Percentiles rank a stretch among this genome's conserved stretches.
Evolutionary conservation across 495 filamentous ascomycete genomes (phyloP).

Genomic region (Penicillium crystallinum): DNA sequence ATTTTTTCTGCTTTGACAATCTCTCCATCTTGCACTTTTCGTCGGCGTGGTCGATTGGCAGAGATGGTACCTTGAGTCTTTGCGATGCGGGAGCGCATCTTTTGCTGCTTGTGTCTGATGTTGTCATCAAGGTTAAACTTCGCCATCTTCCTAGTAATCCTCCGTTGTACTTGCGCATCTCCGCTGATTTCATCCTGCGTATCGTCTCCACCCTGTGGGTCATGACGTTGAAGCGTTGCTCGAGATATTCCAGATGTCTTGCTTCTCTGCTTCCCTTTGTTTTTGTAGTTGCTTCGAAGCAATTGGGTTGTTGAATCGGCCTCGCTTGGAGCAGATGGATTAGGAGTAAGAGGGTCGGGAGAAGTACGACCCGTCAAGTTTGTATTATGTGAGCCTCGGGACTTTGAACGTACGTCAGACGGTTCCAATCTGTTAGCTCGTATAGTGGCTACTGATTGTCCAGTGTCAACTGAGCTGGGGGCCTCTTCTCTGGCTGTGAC

Average conservation of each 20-base stretch:
- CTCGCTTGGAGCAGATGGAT: slow-evolving; percentile 28
- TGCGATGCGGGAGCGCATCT: slow-evolving; percentile 29
- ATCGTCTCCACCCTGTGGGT: slow-evolving; percentile 30
- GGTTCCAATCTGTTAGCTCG: background rate
- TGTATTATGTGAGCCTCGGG: slow-evolving; percentile 13
- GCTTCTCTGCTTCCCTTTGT: slow-evolving; percentile 25
- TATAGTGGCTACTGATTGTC: slow-evolving; percentile 15
- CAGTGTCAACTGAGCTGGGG: slow-evolving; percentile 12
- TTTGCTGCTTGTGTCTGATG: slow-evolving; percentile 34
- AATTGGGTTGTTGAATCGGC: slow-evolving; percentile 36
- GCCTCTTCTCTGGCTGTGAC: slow-evolving; percentile 29
- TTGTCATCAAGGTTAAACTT: slow-evolving; percentile 47
- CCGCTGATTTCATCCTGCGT: slow-evolving; percentile 15
- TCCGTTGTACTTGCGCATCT: slow-evolving; percentile 11
- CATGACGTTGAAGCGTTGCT: slow-evolving; percentile 28
- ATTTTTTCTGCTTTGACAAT: slow-evolving; percentile 72
- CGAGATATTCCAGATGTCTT: slow-evolving; percentile 19
- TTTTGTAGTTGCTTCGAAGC: slow-evolving; percentile 24
- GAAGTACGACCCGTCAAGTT: slow-evolving; percentile 16
- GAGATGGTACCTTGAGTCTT: slow-evolving; percentile 37
- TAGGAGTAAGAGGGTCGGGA: slow-evolving; percentile 17
- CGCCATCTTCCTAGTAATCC: slow-evolving; percentile 26
- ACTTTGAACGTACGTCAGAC: slow-evolving; percentile 4
- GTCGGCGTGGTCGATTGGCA: slow-evolving; percentile 35
- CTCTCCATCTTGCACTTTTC: slow-evolving; percentile 51